These are phyloP conservation scores for Saccharomycopsis synnaedendra DNA, from an alignment of 805 yeast genomes.

Conservation along the genomic window DNA sequence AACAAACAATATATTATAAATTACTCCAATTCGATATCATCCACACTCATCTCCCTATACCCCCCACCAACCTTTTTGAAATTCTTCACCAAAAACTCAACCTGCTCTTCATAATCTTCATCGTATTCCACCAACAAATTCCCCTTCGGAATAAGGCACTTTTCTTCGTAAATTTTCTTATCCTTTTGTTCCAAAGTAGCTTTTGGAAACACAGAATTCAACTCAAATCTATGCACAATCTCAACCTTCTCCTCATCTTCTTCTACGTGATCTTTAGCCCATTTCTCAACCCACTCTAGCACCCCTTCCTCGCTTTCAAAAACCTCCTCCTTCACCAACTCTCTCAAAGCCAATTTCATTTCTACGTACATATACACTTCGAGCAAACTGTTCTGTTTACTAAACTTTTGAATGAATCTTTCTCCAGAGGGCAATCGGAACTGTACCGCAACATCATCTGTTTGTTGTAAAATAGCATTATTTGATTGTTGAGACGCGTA, in stretches of 20 bases:
- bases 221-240: constrained; percentile 27
- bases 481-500: neutral
- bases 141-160: constrained; percentile 61
- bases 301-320: neutral
- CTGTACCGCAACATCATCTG: constrained; percentile 21
- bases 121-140: constrained; percentile 42
- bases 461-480: too few species aligned
- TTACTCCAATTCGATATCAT: too few species aligned
- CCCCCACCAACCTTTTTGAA: constrained; percentile 14
- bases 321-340: neutral
- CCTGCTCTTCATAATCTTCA: constrained; percentile 23
- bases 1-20: too few species aligned
- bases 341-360: constrained; percentile 6
- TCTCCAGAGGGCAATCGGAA: constrained; percentile 45
- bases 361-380: constrained; percentile 40
- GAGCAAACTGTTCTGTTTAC: constrained; percentile 26
- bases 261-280: neutral
- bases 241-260: neutral
- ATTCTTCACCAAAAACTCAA: constrained; percentile 21
- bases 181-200: constrained; percentile 29
- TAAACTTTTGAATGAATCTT: constrained; percentile 34
- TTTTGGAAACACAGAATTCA: constrained; percentile 57
- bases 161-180: constrained; percentile 27
- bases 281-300: neutral
- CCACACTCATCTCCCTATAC: too few species aligned